Evolutionary conservation across 306 rosid genomes (phyloP).

Genomic region (Aeschynomene evenia): DNA sequence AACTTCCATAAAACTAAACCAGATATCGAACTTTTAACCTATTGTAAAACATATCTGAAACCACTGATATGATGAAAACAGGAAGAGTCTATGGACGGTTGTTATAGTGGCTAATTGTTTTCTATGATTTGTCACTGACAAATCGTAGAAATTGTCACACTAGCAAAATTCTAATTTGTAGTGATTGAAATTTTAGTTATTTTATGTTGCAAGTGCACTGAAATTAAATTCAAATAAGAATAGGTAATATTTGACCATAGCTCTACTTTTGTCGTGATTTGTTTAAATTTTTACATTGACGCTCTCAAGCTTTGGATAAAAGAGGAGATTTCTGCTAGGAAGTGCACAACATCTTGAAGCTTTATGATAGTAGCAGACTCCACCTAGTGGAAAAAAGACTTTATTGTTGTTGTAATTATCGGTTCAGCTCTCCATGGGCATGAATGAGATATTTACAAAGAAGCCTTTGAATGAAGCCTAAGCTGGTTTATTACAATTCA

Average conservation of each 20-base stretch:
- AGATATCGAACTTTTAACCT: not conserved
- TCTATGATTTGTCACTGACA: no score
- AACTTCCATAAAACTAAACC: not conserved
- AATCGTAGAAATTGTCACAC: no score
- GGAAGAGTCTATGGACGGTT: no score
- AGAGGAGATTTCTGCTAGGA: not conserved
- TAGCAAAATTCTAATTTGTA: no score
- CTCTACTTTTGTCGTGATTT: not conserved
- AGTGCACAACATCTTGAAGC: not conserved
- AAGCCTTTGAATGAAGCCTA: constrained; percentile 22
- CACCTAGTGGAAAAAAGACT: not conserved
- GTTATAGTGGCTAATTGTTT: no score
- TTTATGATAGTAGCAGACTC: not conserved
- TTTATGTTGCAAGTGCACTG: no score
- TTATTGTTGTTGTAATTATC: not conserved
- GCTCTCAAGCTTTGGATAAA: not conserved
- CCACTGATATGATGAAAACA: constrained; percentile 4
- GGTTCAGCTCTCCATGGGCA: not conserved
- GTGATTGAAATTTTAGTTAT: no score
- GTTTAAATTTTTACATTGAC: not conserved
- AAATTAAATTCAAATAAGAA: not conserved
- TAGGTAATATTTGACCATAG: not conserved
- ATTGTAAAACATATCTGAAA: constrained; percentile 7
- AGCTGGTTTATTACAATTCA: constrained; percentile 15
- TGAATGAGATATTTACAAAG: constrained; percentile 1